Conservation (phyloP, 495 filamentous ascomycete species). For the Penicillium desertorum region DNA sequence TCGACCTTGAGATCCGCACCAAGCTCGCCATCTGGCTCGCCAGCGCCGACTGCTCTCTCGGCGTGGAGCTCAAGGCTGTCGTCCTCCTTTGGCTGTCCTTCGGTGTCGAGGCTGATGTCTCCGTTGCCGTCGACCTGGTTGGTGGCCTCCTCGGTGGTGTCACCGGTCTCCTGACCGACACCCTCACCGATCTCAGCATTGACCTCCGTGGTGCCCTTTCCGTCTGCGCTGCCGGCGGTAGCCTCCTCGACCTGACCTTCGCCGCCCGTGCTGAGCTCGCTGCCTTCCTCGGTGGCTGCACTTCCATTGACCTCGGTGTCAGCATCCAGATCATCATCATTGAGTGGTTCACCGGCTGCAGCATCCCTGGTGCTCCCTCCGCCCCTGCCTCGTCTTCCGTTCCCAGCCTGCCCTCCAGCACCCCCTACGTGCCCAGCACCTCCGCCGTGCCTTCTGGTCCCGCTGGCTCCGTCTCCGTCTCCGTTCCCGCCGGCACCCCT, state of each 20-base stretch:
- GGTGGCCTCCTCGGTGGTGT: conserved; percentile 33
- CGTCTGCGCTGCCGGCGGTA: conserved; percentile 38
- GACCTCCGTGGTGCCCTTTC: conserved; percentile 39
- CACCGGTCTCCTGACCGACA: conserved; percentile 32
- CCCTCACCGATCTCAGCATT: conserved; percentile 31
- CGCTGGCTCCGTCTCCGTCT: conserved; percentile 8
- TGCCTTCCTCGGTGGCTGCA: conserved; percentile 43
- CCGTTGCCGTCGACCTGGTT: conserved; percentile 31
- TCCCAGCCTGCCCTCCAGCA: conserved; percentile 24
- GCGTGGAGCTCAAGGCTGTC: conserved; percentile 44
- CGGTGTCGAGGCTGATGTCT: conserved; percentile 30
- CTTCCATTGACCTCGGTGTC: conserved; percentile 26
- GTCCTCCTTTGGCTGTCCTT: conserved; percentile 46
- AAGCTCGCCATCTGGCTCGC: conserved; percentile 43
- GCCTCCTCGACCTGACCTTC: conserved; percentile 35
- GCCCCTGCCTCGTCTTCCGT: conserved; percentile 21
- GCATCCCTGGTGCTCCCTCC: conserved; percentile 29
- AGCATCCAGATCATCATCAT: conserved; percentile 43
- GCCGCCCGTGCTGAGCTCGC: conserved; percentile 42
- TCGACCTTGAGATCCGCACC: conserved; percentile 35
- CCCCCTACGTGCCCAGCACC: conserved; percentile 11
- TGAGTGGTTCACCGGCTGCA: conserved; percentile 45
- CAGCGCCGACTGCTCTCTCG: conserved; percentile 38
- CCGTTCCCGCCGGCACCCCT: conserved; percentile 4
- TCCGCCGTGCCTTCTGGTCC: conserved; percentile 12